phyloP scores from a whole-genome alignment of 176 grass and related monocot genomes.

The Rhynchospora pubera region DNA sequence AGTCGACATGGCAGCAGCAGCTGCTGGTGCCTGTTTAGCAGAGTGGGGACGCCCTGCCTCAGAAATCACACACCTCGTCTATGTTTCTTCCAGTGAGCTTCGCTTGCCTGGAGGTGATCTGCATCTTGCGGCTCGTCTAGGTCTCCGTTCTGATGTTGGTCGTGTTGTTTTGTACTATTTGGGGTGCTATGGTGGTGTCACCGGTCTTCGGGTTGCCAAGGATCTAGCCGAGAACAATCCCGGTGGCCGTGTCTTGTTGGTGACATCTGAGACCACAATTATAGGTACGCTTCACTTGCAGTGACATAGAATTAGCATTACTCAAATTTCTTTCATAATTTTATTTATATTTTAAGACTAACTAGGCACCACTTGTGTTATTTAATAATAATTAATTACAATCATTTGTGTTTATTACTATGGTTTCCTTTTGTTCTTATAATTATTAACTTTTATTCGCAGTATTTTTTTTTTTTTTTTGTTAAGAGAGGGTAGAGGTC shows the following conservation, averaged over 20 bases:
- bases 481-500: too few relatives aligned
- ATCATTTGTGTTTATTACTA: not conserved
- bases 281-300: conserved; percentile 4
- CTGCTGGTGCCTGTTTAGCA: conserved; percentile 43
- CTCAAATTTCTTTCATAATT: not conserved
- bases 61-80: conserved; percentile 82
- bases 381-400: not conserved
- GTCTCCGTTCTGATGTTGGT: conserved; percentile 40
- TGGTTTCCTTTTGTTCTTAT: too few relatives aligned
- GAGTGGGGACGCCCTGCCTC: conserved; percentile 53
- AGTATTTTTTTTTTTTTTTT: too few relatives aligned
- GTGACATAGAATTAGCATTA: not conserved
- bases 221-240: conserved; percentile 93
- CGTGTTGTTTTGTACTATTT: conserved; percentile 71
- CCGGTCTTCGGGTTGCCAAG: conserved; percentile 79
- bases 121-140: conserved; percentile 58
- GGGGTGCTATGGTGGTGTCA: conserved; percentile 75
- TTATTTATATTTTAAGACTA: not conserved
- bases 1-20: conserved; percentile 52
- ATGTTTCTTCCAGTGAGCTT: conserved; percentile 78
- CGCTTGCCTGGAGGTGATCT: conserved; percentile 79
- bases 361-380: not conserved
- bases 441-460: too few relatives aligned
- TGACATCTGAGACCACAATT: conserved; percentile 71
- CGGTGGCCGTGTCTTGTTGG: conserved; percentile 61